Evolutionary conservation across 106 monocot genomes (phyloP).

Genomic region (Dendrobium catenatum): DNA sequence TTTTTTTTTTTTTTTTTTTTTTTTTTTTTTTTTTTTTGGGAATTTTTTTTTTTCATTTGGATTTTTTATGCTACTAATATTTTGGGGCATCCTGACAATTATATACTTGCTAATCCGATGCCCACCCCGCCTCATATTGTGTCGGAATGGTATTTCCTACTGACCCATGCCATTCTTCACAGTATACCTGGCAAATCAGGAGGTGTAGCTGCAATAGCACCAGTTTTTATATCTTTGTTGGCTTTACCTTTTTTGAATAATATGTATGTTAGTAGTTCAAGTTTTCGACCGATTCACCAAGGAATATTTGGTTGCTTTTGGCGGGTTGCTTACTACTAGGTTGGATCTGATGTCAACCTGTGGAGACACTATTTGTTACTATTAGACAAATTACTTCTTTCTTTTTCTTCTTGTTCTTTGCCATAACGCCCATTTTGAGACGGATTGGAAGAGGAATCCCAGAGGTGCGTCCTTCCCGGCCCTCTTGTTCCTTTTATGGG

Average conservation of each 20-base stretch:
- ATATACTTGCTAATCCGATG: too few species aligned
- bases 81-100: neutral
- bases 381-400: too few species aligned
- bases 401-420: neutral
- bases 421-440: neutral
- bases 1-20: slow-evolving; percentile 4
- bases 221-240: neutral
- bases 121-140: neutral
- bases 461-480: too few species aligned
- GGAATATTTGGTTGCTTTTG: neutral
- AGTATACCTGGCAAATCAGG: neutral
- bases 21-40: neutral
- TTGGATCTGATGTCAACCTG: too few species aligned
- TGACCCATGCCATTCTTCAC: neutral
- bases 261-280: neutral
- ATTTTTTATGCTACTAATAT: slow-evolving; percentile 5
- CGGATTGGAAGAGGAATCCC: too few species aligned
- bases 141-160: neutral
- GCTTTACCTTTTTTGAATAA: neutral
- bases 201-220: neutral
- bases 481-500: too few species aligned
- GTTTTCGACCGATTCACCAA: neutral
- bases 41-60: neutral
- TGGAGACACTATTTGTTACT: too few species aligned
- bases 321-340: too few species aligned